Base-by-base conservation (phyloP, 495 filamentous ascomycete genomes). In the Halenospora varia region DNA sequence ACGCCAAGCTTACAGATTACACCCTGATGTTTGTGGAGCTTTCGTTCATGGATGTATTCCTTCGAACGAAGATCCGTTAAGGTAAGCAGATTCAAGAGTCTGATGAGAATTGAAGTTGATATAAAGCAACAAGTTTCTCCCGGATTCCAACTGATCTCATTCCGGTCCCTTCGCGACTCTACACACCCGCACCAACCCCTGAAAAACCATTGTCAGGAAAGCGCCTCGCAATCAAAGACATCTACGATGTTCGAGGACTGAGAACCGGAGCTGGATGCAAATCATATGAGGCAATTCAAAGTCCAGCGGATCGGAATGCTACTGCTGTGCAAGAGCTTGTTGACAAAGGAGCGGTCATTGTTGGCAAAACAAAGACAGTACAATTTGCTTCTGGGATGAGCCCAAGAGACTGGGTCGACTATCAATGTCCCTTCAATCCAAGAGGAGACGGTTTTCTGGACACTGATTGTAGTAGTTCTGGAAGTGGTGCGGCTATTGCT, bases 331-430 rank as follows among this genome's bases (percentile, higher is more conserved):
- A 75, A 49, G 57, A 62, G 9, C 68, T 81, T 0, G 56, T 78
- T 13, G 65, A 75, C 53, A 62, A 66, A 2, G 77, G 78, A 15
- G 77, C 72, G n/a, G 61, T 79, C 6, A 53, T 79, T 25, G 70
- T 81, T 0, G 78, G 78, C 2, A 79, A 80, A 54, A 74, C 71
- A 35, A 75, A 74, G 23, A 76, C 75, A 0, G 70, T 66, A 10
- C 76, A 81, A 56, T 74, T 81, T 52, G 71, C 75, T 2, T 57
- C 59, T 1, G 62, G 51, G 8, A 50, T 57, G 23, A 15, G 48
- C 10, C 58, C 64, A 44, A 50, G 53, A n/a, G 64, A 68, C 22
- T 57, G 58, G 39, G 29, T 59, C 50, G 59, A 62, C 19, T 53
- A 48, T 42, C 25, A 40, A 17, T 56, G 53, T 35, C 77, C 77